Conservation (phyloP, 2,329 filamentous ascomycete species). For the Lachnellula cervina region DNA sequence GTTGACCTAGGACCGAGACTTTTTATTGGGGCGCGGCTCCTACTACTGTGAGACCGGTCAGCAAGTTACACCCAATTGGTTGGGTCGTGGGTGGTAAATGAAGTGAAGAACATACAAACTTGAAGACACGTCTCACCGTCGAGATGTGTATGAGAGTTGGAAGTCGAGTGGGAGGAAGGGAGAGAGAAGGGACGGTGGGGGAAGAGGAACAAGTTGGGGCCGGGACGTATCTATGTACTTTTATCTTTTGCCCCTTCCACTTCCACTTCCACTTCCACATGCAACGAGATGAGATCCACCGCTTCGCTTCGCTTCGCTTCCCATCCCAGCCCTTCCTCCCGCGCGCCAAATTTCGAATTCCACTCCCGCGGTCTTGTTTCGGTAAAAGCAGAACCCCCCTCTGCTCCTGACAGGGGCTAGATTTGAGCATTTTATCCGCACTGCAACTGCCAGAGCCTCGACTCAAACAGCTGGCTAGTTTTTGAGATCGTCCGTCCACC, state of each 20-base stretch:
- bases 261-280: neutral
- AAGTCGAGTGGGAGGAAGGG: neutral
- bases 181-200: neutral
- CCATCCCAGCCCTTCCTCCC: neutral
- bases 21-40: neutral
- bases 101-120: neutral
- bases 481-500: too few relatives aligned
- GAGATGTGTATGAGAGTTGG: too few relatives aligned
- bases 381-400: constrained; percentile 1
- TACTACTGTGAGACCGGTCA: constrained; percentile 3
- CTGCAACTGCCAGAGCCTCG: neutral
- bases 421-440: neutral
- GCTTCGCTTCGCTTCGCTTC: neutral
- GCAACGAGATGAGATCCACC: neutral
- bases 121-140: neutral
- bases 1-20: neutral
- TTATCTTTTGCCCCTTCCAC: neutral
- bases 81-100: neutral
- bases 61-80: neutral
- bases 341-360: neutral
- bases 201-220: neutral
- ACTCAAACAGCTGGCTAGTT: neutral
- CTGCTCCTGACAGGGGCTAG: neutral
- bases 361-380: constrained; percentile 2
- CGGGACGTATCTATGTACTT: neutral